A percentile compares a stretch with the other conserved stretches of the same genome.
These are phyloP conservation scores for Aspergillus cristatus DNA, from an alignment of 495 filamentous ascomycete genomes.

Conservation along the genomic window DNA sequence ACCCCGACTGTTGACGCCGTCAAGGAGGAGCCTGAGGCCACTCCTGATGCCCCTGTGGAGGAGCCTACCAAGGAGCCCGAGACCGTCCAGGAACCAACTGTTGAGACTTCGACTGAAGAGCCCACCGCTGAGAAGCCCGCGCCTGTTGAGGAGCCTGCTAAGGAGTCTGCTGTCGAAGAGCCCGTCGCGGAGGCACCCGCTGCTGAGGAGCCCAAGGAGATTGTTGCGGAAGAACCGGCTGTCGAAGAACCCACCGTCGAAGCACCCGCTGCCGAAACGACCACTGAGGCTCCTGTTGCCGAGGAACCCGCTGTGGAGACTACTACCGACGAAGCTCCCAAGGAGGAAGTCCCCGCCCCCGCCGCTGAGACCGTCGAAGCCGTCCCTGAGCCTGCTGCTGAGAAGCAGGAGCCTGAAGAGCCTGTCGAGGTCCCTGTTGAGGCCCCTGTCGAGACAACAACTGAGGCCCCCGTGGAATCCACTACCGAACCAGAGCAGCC, in stretches of 20 bases:
- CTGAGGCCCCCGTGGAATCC: no score
- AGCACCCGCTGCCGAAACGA: slow-evolving; percentile 3
- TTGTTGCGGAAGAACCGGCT: slow-evolving; percentile 4
- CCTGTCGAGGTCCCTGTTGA: slow-evolving; percentile 5
- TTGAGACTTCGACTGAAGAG: no score
- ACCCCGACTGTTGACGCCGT: background rate
- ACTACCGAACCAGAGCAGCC: no score
- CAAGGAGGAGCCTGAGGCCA: slow-evolving; percentile 3
- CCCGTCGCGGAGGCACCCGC: slow-evolving; percentile 1
- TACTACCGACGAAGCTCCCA: background rate
- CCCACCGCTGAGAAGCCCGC: slow-evolving; percentile 1
- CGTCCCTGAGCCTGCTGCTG: slow-evolving; percentile 2
- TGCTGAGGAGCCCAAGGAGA: slow-evolving; percentile 1
- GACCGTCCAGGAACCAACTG: slow-evolving; percentile 6
- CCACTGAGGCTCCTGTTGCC: slow-evolving; percentile 2
- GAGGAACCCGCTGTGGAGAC: slow-evolving; percentile 2
- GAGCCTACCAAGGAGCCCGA: no score
- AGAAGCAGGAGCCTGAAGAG: no score
- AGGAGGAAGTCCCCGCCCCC: background rate
- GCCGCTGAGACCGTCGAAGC: slow-evolving; percentile 1
- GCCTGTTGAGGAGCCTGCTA: slow-evolving; percentile 3
- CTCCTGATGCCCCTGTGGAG: slow-evolving; percentile 4
- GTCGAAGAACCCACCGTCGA: slow-evolving; percentile 5
- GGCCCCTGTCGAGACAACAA: slow-evolving; percentile 1
- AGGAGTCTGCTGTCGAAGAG: slow-evolving; percentile 3